These are phyloP conservation scores for Amanita fuliginea DNA, from an alignment of 768 basidiomycete genomes.

Conservation along the genomic window DNA sequence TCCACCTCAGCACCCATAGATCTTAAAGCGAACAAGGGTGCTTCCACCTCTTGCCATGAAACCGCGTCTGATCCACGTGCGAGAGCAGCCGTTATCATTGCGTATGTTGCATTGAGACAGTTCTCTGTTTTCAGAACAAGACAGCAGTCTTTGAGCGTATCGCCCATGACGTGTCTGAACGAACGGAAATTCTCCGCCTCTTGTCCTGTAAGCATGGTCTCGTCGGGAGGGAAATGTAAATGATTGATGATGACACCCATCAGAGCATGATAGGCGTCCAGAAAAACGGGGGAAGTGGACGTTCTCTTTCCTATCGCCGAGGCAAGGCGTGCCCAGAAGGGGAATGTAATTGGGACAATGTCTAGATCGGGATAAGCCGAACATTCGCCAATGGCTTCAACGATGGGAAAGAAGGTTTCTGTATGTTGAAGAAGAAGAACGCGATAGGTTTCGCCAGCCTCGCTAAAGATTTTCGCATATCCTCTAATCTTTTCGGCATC, in stretches of 20 bases:
- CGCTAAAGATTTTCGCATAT: constrained; percentile 86
- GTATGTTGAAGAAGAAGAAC: constrained; percentile 80
- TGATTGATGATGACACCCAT: constrained; percentile 83
- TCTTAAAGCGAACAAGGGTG: constrained; percentile 93
- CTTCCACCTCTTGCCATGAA: constrained; percentile 96
- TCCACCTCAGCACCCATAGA: constrained; percentile 97
- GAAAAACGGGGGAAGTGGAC: constrained; percentile 62
- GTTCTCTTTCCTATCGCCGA: constrained; percentile 73
- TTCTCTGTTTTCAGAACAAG: constrained; percentile 80
- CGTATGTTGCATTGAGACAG: constrained; percentile 74
- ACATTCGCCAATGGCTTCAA: constrained; percentile 89
- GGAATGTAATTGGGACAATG: constrained; percentile 94
- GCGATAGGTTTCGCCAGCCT: constrained; percentile 95
- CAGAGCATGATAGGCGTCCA: constrained; percentile 74
- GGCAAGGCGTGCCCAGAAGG: constrained; percentile 98
- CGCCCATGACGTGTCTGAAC: constrained; percentile 97
- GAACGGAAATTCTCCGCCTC: constrained; percentile 90
- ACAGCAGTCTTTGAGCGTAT: constrained; percentile 98
- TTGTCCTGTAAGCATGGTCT: constrained; percentile 53
- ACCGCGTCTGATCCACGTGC: constrained; percentile 42
- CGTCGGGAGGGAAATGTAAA: constrained; percentile 81
- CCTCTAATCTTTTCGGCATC: constrained; percentile 87
- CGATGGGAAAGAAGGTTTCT: constrained; percentile 88
- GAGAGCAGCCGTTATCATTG: constrained; percentile 68
- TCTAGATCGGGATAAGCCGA: constrained; percentile 90